Percentiles rank a stretch among this genome's conserved stretches.
Conservation (phyloP, 2,329 filamentous ascomycete species). For the Sclerotinia glacialis region DNA sequence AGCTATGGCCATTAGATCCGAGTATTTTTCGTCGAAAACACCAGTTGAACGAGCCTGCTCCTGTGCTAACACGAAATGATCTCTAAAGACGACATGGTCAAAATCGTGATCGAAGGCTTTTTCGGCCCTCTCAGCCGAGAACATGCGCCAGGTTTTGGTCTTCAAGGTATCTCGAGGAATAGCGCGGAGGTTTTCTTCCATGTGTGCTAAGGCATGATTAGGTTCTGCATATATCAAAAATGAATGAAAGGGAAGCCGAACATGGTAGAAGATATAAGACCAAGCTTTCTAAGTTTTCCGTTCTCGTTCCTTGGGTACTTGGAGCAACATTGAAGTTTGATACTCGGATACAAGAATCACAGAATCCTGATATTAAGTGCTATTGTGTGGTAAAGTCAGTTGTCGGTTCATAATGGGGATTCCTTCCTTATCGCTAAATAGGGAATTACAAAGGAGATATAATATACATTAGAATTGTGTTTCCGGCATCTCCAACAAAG, state of each 20-base stretch:
- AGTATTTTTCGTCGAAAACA: constrained; percentile 17
- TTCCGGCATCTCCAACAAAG: constrained; percentile 20
- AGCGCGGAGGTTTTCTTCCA: constrained; percentile 24
- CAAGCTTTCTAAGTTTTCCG: constrained; percentile 26
- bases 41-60: constrained; percentile 16
- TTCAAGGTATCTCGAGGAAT: constrained; percentile 19
- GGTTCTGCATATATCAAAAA: neutral
- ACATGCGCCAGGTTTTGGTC: constrained; percentile 24
- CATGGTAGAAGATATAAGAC: constrained; percentile 27
- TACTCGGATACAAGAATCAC: constrained; percentile 24
- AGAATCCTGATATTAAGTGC: constrained; percentile 25
- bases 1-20: constrained; percentile 17
- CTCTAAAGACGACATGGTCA: constrained; percentile 17
- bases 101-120: constrained; percentile 16
- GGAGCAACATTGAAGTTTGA: constrained; percentile 26
- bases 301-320: constrained; percentile 24
- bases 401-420: neutral
- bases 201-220: constrained; percentile 21
- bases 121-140: constrained; percentile 16
- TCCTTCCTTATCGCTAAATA: neutral
- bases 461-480: constrained; percentile 15
- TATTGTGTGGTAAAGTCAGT: neutral
- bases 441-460: neutral
- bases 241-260: neutral
- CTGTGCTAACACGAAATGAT: constrained; percentile 20